Evolutionary conservation across 208 protist species (phyloP).

Genomic region (Balamuthia mandrillaris): DNA sequence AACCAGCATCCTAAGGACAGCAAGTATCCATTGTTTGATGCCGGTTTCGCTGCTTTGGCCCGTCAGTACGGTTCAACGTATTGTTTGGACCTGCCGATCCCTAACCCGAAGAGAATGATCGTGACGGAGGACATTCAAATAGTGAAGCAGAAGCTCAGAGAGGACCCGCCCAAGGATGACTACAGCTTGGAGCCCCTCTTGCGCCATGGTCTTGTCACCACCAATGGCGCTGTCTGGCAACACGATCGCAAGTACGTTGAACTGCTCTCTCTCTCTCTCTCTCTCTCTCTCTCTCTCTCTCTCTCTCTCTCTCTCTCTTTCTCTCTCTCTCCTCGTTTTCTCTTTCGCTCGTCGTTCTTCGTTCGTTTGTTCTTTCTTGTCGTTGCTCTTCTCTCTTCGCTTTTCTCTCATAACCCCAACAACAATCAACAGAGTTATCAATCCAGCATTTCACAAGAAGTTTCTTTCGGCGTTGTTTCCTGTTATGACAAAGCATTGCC

Average conservation of each 20-base stretch:
- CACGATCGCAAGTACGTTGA: constrained; percentile 6
- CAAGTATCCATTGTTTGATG: neutral
- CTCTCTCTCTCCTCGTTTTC: too few species aligned
- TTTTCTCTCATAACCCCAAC: too few species aligned
- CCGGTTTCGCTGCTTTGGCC: neutral
- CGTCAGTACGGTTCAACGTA: neutral
- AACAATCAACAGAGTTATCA: constrained; percentile 5
- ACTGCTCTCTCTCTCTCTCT: neutral
- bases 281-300: neutral
- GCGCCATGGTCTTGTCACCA: constrained; percentile 9
- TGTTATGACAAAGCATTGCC: constrained; percentile 1
- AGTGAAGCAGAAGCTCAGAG: neutral
- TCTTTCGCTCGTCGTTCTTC: too few species aligned
- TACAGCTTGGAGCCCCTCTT: constrained; percentile 25
- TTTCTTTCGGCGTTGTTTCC: constrained; percentile 33
- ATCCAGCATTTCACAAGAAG: constrained; percentile 35
- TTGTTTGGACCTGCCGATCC: neutral
- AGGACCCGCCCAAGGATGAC: constrained; percentile 32
- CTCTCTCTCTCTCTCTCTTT: too few species aligned
- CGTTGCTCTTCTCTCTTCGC: too few species aligned
- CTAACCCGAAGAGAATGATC: neutral
- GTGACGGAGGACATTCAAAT: neutral
- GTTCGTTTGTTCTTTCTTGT: too few species aligned
- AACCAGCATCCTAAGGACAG: neutral
- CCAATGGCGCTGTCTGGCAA: neutral